Base-by-base conservation (phyloP, 2,329 filamentous ascomycete species). In the Penicillium freii region DNA sequence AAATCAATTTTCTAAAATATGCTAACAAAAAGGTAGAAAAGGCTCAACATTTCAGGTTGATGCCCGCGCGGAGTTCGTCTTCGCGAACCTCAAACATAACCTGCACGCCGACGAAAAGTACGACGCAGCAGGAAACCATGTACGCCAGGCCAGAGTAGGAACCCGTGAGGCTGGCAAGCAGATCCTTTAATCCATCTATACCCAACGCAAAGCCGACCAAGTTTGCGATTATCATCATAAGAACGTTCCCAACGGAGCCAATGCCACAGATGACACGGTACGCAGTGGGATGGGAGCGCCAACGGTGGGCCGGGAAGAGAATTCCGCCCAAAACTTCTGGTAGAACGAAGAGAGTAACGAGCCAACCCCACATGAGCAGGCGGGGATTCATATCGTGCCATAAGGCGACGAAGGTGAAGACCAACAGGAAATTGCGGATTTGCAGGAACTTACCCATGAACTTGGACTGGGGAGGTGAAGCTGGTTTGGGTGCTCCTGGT, bases 381-480 rank as follows among this genome's bases (percentile, higher is more conserved):
- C 89, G 85, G 31, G 97, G 83, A 76, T 96, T 88, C 69, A 99
- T 96, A 68, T 99, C 94, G 76, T 99, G 94, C 94, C 94, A 99
- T 29, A 99, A 80, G 0, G 94, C 95, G 25, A 99, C 94, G 69
- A 99, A 99, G 0, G 92, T 97, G 72, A 99, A 99, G 33, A 96
- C 90, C 5, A 88, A 77, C 2, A 95, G 79, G 72, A 91, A 94
- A 56, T 93, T 97, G 51, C 85, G 68, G 2, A 93, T 80, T 0
- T 86, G 87, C 40, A 82, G 74, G 17, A 84, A 79, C 44, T 82
- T 85, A 21, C 78, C 74, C 38, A 78, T 75, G 31, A 75, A 62
- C 2, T 61, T 56, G 67, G 78, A 65, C 8, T 61, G 36, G 75
- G 54, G 65, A 78, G 33, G 75, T 73, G 70, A 83, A 82, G 31